A percentile compares a stretch with the other conserved stretches of the same genome.
Conservation (phyloP, 768 basidiomycete species). For the Pisolithus microcarpus region DNA sequence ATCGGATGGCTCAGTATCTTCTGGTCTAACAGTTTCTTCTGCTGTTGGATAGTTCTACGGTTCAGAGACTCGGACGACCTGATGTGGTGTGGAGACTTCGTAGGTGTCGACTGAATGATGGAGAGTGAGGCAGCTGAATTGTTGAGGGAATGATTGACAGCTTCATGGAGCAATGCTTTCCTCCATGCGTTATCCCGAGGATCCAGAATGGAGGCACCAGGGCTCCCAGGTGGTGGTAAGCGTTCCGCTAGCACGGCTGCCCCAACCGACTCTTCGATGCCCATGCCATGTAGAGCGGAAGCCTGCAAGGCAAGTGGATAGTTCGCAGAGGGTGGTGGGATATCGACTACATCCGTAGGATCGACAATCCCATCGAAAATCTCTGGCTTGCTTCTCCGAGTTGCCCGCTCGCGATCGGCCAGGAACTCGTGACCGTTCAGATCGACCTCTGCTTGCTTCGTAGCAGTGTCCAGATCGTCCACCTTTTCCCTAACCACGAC, state of each 20-base stretch:
- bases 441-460: constrained; percentile 70
- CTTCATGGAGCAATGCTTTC: constrained; percentile 66
- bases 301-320: constrained; percentile 74
- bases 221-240: constrained; percentile 58
- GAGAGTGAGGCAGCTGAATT: constrained; percentile 35
- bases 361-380: constrained; percentile 61
- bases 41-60: constrained; percentile 13
- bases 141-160: constrained; percentile 69
- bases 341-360: constrained; percentile 77
- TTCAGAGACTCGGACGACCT: constrained; percentile 20
- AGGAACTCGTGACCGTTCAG: constrained; percentile 49
- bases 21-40: constrained; percentile 31
- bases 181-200: constrained; percentile 65
- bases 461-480: constrained; percentile 60
- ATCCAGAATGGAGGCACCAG: constrained; percentile 50
- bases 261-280: constrained; percentile 67
- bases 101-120: constrained; percentile 28
- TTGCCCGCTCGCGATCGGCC: constrained; percentile 37
- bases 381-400: constrained; percentile 32
- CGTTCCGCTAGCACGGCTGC: constrained; percentile 71
- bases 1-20: constrained; percentile 39
- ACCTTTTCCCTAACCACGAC: constrained; percentile 82
- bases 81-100: constrained; percentile 21
- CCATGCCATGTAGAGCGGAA: constrained; percentile 64
- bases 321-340: constrained; percentile 60